Evolutionary conservation across 2,329 filamentous ascomycete species (phyloP).

Genomic region (Talaromyces sp.): DNA sequence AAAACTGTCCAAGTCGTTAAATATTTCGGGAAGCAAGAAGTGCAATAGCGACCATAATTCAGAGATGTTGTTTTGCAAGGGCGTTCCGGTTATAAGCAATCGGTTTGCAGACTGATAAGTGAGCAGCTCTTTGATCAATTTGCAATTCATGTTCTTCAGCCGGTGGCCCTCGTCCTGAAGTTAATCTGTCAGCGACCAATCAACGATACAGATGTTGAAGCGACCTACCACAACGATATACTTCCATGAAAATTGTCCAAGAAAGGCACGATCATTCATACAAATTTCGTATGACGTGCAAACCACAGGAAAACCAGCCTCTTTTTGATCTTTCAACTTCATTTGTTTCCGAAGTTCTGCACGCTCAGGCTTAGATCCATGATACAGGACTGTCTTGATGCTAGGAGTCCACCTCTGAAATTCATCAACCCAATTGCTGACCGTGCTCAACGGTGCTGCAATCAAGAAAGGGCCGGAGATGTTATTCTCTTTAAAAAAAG

Average conservation of each 20-base stretch:
- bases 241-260: slow-evolving; percentile 86
- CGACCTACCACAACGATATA: slow-evolving; percentile 81
- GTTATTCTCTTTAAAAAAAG: slow-evolving; percentile 81
- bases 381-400: slow-evolving; percentile 86
- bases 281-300: slow-evolving; percentile 97
- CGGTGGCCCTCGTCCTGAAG: slow-evolving; percentile 85
- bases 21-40: slow-evolving; percentile 87
- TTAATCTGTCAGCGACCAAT: neutral
- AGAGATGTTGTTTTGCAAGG: slow-evolving; percentile 89
- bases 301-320: slow-evolving; percentile 77
- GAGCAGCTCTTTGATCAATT: slow-evolving; percentile 81
- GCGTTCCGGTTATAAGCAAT: slow-evolving; percentile 89
- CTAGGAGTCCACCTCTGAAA: slow-evolving; percentile 85
- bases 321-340: slow-evolving; percentile 61
- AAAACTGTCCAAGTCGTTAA: slow-evolving; percentile 88
- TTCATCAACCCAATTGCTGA: slow-evolving; percentile 95
- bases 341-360: slow-evolving; percentile 72
- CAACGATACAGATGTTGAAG: neutral
- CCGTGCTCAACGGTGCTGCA: slow-evolving; percentile 81
- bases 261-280: slow-evolving; percentile 76
- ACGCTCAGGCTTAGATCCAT: slow-evolving; percentile 76
- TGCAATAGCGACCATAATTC: slow-evolving; percentile 94
- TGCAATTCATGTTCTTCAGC: slow-evolving; percentile 94
- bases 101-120: slow-evolving; percentile 87
- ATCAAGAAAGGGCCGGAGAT: slow-evolving; percentile 87